These are phyloP conservation scores for Starmerella etchellsii DNA, from an alignment of 805 yeast genomes.

Conservation along the genomic window DNA sequence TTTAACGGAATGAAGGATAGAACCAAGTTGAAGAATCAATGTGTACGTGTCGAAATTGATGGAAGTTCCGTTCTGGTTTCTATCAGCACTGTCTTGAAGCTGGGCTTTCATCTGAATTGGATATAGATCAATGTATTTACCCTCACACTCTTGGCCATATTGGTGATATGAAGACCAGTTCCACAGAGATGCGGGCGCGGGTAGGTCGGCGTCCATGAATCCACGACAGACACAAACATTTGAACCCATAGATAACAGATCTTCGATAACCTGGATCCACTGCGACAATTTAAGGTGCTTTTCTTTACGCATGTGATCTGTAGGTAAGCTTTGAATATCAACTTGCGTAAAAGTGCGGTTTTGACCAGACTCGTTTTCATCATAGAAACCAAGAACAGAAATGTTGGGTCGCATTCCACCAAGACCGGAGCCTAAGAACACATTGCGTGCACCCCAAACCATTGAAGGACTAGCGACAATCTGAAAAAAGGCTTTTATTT, in stretches of 20 bases:
- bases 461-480: slow-evolving; percentile 75
- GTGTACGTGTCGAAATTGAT: slow-evolving; percentile 95
- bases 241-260: slow-evolving; percentile 72
- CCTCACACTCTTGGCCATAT: background rate
- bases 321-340: slow-evolving; percentile 45
- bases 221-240: slow-evolving; percentile 93
- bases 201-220: slow-evolving; percentile 55
- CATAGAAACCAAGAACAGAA: slow-evolving; percentile 81
- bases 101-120: slow-evolving; percentile 95
- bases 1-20: slow-evolving; percentile 83
- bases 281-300: slow-evolving; percentile 54
- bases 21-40: slow-evolving; percentile 82
- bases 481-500: slow-evolving; percentile 88
- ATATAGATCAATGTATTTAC: slow-evolving; percentile 62
- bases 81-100: slow-evolving; percentile 51
- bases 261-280: slow-evolving; percentile 91
- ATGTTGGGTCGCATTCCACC: slow-evolving; percentile 98
- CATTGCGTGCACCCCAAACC: slow-evolving; percentile 92
- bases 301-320: slow-evolving; percentile 66
- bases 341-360: slow-evolving; percentile 19
- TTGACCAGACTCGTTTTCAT: slow-evolving; percentile 30
- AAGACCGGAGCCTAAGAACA: slow-evolving; percentile 84
- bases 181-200: slow-evolving; percentile 27
- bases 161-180: slow-evolving; percentile 26
- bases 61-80: slow-evolving; percentile 48